Evolutionary conservation across 768 basidiomycete species (phyloP).

Genomic region (Agaricus blazei): DNA sequence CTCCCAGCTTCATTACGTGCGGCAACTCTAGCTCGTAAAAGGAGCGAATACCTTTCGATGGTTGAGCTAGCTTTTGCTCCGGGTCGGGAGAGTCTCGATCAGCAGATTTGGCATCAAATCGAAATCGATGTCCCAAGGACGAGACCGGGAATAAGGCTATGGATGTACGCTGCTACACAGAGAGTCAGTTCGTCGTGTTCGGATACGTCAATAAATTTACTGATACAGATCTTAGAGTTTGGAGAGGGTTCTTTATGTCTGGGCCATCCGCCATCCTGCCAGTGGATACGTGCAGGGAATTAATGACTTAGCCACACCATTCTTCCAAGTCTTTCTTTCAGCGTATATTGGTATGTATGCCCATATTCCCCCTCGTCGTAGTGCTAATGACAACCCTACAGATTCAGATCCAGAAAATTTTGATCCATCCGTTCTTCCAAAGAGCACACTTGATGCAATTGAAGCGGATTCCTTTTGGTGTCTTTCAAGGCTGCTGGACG

Average conservation of each 20-base stretch:
- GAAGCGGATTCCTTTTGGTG: conserved; percentile 99
- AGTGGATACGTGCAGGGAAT: conserved; percentile 99
- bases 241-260: conserved; percentile 94
- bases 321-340: conserved; percentile 95
- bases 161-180: conserved; percentile 90
- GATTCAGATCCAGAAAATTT: conserved; percentile 90
- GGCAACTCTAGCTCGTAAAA: conserved; percentile 79
- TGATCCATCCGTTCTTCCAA: conserved; percentile 72
- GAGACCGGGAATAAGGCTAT: conserved; percentile 82
- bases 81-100: conserved; percentile 82
- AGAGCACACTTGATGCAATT: conserved; percentile 69
- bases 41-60: conserved; percentile 86
- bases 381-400: conserved; percentile 26
- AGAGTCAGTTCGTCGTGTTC: conserved; percentile 45
- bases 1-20: conserved; percentile 71
- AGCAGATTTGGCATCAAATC: conserved; percentile 99
- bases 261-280: conserved; percentile 98
- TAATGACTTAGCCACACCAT: conserved; percentile 96
- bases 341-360: conserved; percentile 77
- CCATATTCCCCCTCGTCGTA: neutral
- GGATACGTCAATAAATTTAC: neutral
- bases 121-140: conserved; percentile 98
- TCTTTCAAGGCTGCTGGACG: conserved; percentile 88
- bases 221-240: conserved; percentile 52
- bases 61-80: conserved; percentile 88